Conservation (phyloP, 2,329 filamentous ascomycete species). For the Dothidotthia symphoricarpi region DNA sequence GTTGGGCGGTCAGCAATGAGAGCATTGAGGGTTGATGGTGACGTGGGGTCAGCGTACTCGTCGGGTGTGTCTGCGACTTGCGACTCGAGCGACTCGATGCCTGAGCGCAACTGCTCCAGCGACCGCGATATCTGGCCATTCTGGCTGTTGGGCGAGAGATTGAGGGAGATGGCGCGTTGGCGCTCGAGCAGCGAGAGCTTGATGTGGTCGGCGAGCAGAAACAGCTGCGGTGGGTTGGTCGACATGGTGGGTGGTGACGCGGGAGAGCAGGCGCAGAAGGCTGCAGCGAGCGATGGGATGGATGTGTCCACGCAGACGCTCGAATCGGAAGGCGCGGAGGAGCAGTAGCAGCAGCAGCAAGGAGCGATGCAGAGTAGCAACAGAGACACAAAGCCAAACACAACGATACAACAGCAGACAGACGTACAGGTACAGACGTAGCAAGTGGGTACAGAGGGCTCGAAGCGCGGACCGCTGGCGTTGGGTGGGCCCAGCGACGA, state of each 20-base stretch:
- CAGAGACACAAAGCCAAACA: too few species aligned
- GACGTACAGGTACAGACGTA: too few species aligned
- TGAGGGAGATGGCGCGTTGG: conserved; percentile 77
- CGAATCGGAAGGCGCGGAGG: conserved; percentile 5
- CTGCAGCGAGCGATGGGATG: too few species aligned
- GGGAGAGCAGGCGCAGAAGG: conserved; percentile 5
- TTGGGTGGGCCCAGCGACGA: too few species aligned
- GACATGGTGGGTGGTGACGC: conserved; percentile 25
- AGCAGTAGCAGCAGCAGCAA: too few species aligned
- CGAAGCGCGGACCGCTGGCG: too few species aligned
- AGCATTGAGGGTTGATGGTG: too few species aligned
- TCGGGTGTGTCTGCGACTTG: conserved; percentile 61
- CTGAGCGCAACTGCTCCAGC: conserved; percentile 79
- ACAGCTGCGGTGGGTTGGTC: conserved; percentile 68
- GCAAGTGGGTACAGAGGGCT: too few species aligned
- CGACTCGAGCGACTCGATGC: conserved; percentile 67
- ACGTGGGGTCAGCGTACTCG: conserved; percentile 44
- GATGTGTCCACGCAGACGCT: conserved; percentile 2
- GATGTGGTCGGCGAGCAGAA: conserved; percentile 92
- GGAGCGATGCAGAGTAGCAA: too few species aligned
- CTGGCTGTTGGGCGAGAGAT: conserved; percentile 75
- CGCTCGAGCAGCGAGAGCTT: conserved; percentile 93
- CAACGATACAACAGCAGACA: too few species aligned
- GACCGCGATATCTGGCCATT: conserved; percentile 88
- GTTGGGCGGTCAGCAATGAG: conserved; percentile 1